A percentile compares a stretch with the other conserved stretches of the same genome.
Evolutionary conservation across 306 rosid genomes (phyloP).

Genomic region (Pyrus betulifolia): DNA sequence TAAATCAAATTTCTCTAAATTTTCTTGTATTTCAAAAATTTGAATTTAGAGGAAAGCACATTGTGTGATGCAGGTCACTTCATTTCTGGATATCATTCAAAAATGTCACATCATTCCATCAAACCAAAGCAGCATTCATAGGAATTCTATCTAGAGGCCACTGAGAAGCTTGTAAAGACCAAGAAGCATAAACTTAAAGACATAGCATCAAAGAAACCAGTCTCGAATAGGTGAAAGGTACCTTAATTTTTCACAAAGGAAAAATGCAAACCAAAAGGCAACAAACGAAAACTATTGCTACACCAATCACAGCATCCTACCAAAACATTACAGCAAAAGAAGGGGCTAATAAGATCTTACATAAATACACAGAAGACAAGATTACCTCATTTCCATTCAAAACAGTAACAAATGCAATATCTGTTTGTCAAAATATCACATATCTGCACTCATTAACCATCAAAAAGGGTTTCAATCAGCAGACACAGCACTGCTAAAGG

Average conservation of each 20-base stretch:
- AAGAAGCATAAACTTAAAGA: constrained; percentile 35
- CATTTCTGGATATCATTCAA: constrained; percentile 57
- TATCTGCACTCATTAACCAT: background rate
- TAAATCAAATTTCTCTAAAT: constrained; percentile 3
- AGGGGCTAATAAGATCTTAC: background rate
- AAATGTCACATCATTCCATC: constrained; percentile 57
- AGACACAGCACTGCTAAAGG: background rate
- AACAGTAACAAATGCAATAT: background rate
- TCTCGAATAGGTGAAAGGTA: constrained; percentile 32
- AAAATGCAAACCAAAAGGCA: background rate
- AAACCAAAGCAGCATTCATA: constrained; percentile 46
- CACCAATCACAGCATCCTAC: background rate
- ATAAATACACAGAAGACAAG: background rate
- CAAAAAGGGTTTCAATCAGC: background rate
- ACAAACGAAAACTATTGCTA: background rate
- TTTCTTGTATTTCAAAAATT: constrained; percentile 2
- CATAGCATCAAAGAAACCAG: constrained; percentile 17
- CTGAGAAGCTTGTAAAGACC: constrained; percentile 48
- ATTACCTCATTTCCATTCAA: background rate
- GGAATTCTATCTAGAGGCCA: constrained; percentile 46
- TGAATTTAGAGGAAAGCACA: background rate
- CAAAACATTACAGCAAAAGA: background rate
- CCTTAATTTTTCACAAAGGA: background rate
- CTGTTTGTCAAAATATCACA: background rate
- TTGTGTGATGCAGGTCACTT: constrained; percentile 24